phyloP scores from a whole-genome alignment of 805 yeast species.

The Metschnikowia colocasiae region DNA sequence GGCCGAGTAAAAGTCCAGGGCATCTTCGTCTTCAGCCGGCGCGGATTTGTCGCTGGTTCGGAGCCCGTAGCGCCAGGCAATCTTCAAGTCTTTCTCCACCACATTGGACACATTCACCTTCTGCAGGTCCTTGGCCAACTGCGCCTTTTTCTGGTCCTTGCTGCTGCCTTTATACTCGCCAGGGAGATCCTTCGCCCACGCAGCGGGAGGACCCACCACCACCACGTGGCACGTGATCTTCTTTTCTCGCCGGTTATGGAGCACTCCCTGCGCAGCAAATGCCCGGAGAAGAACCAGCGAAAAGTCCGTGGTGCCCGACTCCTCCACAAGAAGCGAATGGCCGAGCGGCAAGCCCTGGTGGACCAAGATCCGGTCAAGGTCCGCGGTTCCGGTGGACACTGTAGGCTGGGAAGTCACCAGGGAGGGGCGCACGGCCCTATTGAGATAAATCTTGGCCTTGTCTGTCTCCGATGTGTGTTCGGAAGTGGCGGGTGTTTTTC shows the following conservation, averaged over 20 bases:
- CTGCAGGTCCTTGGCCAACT: slow-evolving; percentile 53
- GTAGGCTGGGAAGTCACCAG: slow-evolving; percentile 68
- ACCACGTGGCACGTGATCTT: slow-evolving; percentile 52
- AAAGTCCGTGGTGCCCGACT: slow-evolving; percentile 86
- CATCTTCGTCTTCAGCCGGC: slow-evolving; percentile 18
- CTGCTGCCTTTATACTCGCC: slow-evolving; percentile 70
- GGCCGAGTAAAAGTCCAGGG: slow-evolving; percentile 50
- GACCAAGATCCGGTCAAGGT: slow-evolving; percentile 66
- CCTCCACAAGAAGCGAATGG: slow-evolving; percentile 65
- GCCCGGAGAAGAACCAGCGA: slow-evolving; percentile 63
- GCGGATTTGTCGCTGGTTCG: slow-evolving; percentile 8
- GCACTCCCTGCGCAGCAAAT: slow-evolving; percentile 73
- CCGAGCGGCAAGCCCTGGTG: slow-evolving; percentile 90
- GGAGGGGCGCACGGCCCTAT: slow-evolving; percentile 59
- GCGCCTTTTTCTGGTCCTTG: slow-evolving; percentile 60
- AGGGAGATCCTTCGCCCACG: slow-evolving; percentile 70
- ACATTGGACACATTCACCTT: slow-evolving; percentile 68
- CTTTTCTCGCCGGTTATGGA: slow-evolving; percentile 53
- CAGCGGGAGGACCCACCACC: slow-evolving; percentile 54
- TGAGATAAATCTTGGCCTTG: neutral
- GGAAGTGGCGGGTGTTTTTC: neutral
- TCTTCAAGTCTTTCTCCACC: slow-evolving; percentile 60
- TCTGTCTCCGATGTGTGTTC: neutral
- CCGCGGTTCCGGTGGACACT: slow-evolving; percentile 74
- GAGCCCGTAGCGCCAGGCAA: slow-evolving; percentile 91